Conservation (phyloP, 257 asterid genomes). For the Lavandula angustifolia region DNA sequence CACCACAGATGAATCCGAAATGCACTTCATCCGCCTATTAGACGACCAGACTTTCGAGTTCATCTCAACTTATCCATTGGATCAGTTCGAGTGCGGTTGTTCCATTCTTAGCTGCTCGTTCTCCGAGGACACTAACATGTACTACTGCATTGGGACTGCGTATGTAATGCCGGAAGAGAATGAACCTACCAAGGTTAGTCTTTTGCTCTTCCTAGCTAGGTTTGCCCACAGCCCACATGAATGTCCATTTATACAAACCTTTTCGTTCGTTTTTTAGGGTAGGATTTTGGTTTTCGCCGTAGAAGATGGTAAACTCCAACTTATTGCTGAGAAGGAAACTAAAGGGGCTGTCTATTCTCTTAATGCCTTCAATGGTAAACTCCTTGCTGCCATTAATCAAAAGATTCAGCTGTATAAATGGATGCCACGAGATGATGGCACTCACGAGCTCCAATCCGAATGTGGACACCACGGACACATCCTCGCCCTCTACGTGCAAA, state of each 20-base stretch:
- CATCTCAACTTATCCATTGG: slow-evolving; percentile 77
- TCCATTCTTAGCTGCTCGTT: slow-evolving; percentile 96
- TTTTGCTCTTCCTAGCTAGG: background rate
- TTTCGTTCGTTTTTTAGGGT: slow-evolving; percentile 55
- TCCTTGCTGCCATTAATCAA: slow-evolving; percentile 97
- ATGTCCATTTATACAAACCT: background rate
- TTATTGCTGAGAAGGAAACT: slow-evolving; percentile 92
- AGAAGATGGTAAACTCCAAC: slow-evolving; percentile 95
- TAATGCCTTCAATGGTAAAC: slow-evolving; percentile 87
- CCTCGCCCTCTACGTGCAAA: slow-evolving; percentile 95
- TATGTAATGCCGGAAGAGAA: slow-evolving; percentile 95
- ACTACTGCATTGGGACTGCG: slow-evolving; percentile 95
- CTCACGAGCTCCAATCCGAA: slow-evolving; percentile 93
- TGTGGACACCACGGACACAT: slow-evolving; percentile 99
- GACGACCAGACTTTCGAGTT: slow-evolving; percentile 97
- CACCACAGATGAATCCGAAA: slow-evolving; percentile 68
- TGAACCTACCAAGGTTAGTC: slow-evolving; percentile 83
- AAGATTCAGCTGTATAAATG: slow-evolving; percentile 95
- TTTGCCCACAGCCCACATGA: slow-evolving; percentile 2
- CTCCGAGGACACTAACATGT: slow-evolving; percentile 81
- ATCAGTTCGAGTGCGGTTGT: slow-evolving; percentile 86
- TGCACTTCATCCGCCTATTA: slow-evolving; percentile 80
- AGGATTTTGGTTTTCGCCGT: slow-evolving; percentile 89
- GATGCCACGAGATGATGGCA: slow-evolving; percentile 89
- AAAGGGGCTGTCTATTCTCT: slow-evolving; percentile 97